Evolutionary conservation across 108 stramenopile species (phyloP), one percentile per base, ranked within the genome.

Genomic region (Schizochytrium sp.): DNA sequence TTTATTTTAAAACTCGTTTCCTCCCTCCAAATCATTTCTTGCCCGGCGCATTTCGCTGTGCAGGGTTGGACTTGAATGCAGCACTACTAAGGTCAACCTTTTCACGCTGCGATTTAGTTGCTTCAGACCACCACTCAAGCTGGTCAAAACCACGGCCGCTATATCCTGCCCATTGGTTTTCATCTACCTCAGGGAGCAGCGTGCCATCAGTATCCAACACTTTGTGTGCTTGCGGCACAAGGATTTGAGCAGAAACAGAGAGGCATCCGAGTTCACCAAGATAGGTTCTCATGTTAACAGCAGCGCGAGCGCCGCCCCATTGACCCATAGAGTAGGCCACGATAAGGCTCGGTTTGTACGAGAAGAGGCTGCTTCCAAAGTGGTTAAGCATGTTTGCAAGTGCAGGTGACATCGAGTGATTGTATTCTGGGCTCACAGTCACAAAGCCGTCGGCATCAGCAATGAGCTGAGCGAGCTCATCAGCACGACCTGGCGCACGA

Each of bases 371-470:
- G 1, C 92, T 92, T 2, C 95, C 95, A 93, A 96, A 96, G 87
- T 96, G 95, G 83, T 95, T 94, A 90, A 96, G 87, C 38, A 96
- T 56, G 89, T 93, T 94, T 61, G 94, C 46, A 73, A 96, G 92
- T 19, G 92, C 95, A 12, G 96, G 96, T 38, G 94, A 93, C 42
- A 94, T 93, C 1, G 94, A 91, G 89, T 96, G 96, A 76, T 96
- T 96, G 91, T 96, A 96, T 89, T 96, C 96, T 15, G 96, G 95
- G n/a, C 94, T 96, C 7, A 96, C 73, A 56, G 91, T 91, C 3
- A 96, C 94, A 90, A 95, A 96, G 4, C 91, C 93, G 92, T 96
- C 95, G 28, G 95, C 95, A 58, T 89, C 55, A 3, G 56, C 41
- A 40, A 96, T 53, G 61, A 91, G 89, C 13, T 72, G 50, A 46